Evolutionary conservation across 2,329 filamentous ascomycete species (phyloP), one percentile per base, ranked within the genome.

Genomic region (Penicillium oxalicum): DNA sequence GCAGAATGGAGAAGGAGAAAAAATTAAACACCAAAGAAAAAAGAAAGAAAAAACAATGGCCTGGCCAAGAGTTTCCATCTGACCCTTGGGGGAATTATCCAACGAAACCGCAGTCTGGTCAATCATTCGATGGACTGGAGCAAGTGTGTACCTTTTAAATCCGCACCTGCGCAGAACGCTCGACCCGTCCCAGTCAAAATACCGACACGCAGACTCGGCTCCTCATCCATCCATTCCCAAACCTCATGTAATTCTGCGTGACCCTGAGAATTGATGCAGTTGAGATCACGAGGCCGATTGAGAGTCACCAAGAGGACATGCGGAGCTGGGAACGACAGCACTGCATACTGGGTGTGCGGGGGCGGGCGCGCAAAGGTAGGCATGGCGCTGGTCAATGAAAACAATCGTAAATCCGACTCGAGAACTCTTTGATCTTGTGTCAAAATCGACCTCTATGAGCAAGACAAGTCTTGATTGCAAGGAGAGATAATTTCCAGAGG

Each of bases 271-370:
- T 68, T 70, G 57, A 76, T 74, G 56, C 70, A 71, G 60, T 76
- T 76, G 48, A 74, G 66, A 11, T 67, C 61, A 39, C 65, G 61
- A 8, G 69, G 67, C 9, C 73, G 68, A 52, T 70, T 71, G 50
- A 76, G 67, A 40, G 74, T 72, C 50, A 78, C 69, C 48, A 78
- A 67, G 50, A 77, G 63, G 64, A 77, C 62, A 55, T 70, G 64
- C 36, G 70, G 61, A 50, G 67, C 55, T 56, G 76, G 76, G 65
- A 74, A 72, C 44, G 63, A 59, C 52, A 74, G 61, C 41, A 59
- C 54, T 44, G 62, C 61, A 53, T 64, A 54, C 52, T 66, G 53
- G 2, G 63, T 61, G 29, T 52, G 49, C 36, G 70, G 66, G 9
- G 63, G 67, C 37, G 60, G 57, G 43, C 48, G 64, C 43, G 49